Base-by-base conservation (phyloP, 1,284 basidiomycete species). In the Stereum hirsutum region DNA sequence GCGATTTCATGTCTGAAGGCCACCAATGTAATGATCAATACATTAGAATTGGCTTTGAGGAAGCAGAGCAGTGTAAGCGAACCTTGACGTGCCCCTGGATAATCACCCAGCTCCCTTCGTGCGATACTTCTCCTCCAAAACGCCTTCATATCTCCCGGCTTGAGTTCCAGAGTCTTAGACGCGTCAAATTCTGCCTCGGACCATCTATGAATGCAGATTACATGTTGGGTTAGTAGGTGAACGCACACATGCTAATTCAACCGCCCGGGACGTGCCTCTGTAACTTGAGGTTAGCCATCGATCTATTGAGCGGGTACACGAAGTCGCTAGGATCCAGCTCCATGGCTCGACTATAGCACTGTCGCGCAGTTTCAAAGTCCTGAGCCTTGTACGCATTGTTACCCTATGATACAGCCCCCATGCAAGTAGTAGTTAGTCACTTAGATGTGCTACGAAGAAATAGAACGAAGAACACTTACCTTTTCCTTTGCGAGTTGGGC, bases 351-450 rank as follows among this genome's bases (percentile, higher is more conserved):
- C 41, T 38, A 28, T 43, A 46, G 15, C 30, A 34, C 21, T 28
- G 14, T n/a, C 6, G 45, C 17, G 45, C 45, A 17, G 34, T 6
- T 10, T 35, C 34, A 20, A 36, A 46, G 15, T 46, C 25, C 5
- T 39, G 17, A 6, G 23, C 26, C 36, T 32, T 39, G 42, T 36
- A 44, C 27, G 42, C 45, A 17, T 30, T 32, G 35, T 46, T 44
- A 15, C 45, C 45, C 45, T 39, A 20, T 15, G n/a, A n/a, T n/a
- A n/a, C n/a, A n/a, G n/a, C n/a, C n/a, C n/a, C n/a, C 11, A 36
- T 11, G 12, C 17, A 12, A 36, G 15, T 17, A 11, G n/a, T 11
- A 74, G 60, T 7, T 66, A 65, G 46, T 67, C 75, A 0, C 15
- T 61, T 54, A 52, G 52, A 50, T 43, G 64, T 67, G 33, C 59